Base-by-base conservation (phyloP, 1,284 basidiomycete genomes). In the Tylopilus sp. region DNA sequence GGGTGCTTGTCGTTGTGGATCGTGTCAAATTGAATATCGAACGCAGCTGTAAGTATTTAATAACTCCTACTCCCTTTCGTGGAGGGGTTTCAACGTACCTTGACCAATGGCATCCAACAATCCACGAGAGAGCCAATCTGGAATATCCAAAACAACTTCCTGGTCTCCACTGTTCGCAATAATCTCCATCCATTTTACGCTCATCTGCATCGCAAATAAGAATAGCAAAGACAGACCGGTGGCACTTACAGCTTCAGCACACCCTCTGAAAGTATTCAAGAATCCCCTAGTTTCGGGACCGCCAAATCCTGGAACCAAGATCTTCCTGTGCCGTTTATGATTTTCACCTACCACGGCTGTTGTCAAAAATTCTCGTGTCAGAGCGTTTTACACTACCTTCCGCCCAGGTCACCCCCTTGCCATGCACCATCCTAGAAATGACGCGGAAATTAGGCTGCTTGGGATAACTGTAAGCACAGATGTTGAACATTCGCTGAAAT, bases 81-180 rank as follows among this genome's bases (percentile, higher is more conserved):
- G 22, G 62, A 52, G 61, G 65, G n/a, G 44, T n/a, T n/a, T 47
- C 5, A 77, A 59, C 61, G 3, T 61, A 83, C 85, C 82, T 73
- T 81, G 76, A 6, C 84, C 85, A 47, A 86, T 82, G 10, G 82
- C 81, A 73, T 86, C 86, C 57, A 86, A 67, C 15, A 83, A 79
- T 5, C 81, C 82, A 13, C 81, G 78, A 47, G 82, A 80, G 26
- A 80, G 57, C 82, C 82, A 85, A 9, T 63, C 26, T 16, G 79
- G 69, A 13, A 85, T 66, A 67, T 90, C 80, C 15, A 88, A 63
- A 29, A 83, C 76, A n/a, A 61, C 71, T 3, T 79, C 77, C 8
- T 77, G 70, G 6, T 77, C 74, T 0, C 67, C 52, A 16, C 68
- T 71, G 10, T 69, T 72, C 9, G 61, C 69, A 24, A 86, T 72